Evolutionary conservation across 1,284 basidiomycete genomes (phyloP), one percentile per base, ranked within the genome.

Genomic region (Pseudozyma flocculosa): DNA sequence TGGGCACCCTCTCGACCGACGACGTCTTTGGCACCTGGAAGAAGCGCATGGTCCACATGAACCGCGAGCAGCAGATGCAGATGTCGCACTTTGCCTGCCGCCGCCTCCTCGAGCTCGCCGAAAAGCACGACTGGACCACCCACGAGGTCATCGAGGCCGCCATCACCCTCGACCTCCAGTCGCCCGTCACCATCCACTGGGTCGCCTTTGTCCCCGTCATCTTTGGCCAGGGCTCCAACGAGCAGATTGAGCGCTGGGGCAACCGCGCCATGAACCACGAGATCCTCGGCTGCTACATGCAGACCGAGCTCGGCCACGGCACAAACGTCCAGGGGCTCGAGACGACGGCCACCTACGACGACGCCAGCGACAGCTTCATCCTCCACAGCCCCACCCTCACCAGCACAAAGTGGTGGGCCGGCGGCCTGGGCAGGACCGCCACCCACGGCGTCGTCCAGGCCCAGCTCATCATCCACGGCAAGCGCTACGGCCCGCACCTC

Each of bases 381-480:
- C 84, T 91, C 32, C 82, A 90, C 74, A 87, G 87, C 0, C 88
- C 89, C 0, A 87, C 86, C 0, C 71, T 89, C 41, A 88, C 87
- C 2, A 86, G 86, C 47, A 85, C 83, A 49, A 91, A 91, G 74
- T 91, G 89, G 88, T 91, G 89, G 89, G 70, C 70, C 2, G 73
- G 89, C 86, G 15, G 85, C 0, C 79, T 88, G 9, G 88, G 86
- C 1, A 85, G 85, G 76, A 86, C 86, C 0, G 84, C 87, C 0
- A 90, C 88, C 0, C 88, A 90, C 74, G 88, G 87, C 11, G 83
- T 88, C 17, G 84, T 90, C 0, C 88, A 90, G 70, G 88, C 89
- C 1, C 85, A 87, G 58, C 80, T 91, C 13, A 83, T 89, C 50
- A 80, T 90, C 11, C 83, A 85, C 0, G 86, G 85, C 21, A 83